Evolutionary conservation across 805 yeast species (phyloP).

Genomic region (Ogataea neopini): DNA sequence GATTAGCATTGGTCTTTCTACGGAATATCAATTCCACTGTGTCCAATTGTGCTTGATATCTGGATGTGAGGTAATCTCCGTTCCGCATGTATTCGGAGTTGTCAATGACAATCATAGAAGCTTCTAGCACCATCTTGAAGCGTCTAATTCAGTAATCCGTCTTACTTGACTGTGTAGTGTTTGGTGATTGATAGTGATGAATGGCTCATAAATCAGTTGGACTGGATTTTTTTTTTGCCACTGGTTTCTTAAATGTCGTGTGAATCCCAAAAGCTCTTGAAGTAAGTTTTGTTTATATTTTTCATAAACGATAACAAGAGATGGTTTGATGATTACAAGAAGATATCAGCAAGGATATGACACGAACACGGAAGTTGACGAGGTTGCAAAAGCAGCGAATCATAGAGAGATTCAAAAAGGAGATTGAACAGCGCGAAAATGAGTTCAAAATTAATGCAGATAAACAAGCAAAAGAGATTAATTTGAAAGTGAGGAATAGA

Average conservation of each 20-base stretch:
- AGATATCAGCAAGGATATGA: too few species aligned
- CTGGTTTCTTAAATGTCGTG: conserved; percentile 15
- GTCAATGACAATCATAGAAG: conserved; percentile 93
- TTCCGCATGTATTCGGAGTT: conserved; percentile 95
- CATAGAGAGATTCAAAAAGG: conserved; percentile 31
- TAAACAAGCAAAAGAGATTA: conserved; percentile 33
- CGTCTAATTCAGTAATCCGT: not conserved
- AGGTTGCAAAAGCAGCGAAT: conserved; percentile 40
- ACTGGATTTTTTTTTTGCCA: conserved; percentile 20
- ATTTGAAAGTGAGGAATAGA: conserved; percentile 42
- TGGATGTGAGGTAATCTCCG: conserved; percentile 86
- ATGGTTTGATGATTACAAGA: not conserved
- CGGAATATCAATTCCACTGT: conserved; percentile 86
- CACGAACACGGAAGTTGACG: conserved; percentile 23
- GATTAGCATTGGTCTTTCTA: conserved; percentile 82
- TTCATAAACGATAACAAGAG: not conserved
- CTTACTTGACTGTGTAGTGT: not conserved
- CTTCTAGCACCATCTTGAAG: conserved; percentile 82
- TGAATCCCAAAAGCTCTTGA: not conserved
- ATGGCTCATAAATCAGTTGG: not conserved
- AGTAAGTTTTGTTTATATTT: not conserved
- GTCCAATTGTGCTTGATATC: conserved; percentile 91
- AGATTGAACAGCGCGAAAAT: conserved; percentile 19
- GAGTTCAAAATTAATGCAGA: conserved; percentile 27
- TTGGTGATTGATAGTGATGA: too few species aligned